Base-by-base conservation (phyloP, 2,329 filamentous ascomycete genomes). In the Botryotinia narcissicola region DNA sequence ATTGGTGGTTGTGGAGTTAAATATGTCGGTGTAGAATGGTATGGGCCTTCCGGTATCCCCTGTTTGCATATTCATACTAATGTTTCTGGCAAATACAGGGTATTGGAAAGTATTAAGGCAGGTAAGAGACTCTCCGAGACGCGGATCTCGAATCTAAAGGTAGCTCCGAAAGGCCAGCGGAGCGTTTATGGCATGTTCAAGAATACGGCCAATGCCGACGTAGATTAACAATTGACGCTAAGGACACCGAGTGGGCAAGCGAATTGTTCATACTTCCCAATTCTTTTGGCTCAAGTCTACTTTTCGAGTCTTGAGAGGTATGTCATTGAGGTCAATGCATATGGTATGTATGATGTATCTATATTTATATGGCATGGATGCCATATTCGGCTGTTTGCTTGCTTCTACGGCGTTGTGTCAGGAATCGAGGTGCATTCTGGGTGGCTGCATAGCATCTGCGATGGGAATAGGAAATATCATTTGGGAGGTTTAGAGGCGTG, bases 21-120 rank as follows among this genome's bases (percentile, higher is more conserved):
- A 83, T 95, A 92, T 81, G 92, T 98, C 71, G 89, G 87, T 70
- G 93, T 91, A 40, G 92, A 97, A 78, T 98, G 94, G 93, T 92
- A 80, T 78, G 85, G 75, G 25, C 9, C 51, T 44, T 51, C 32
- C 46, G 61, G 54, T 73, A 37, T 63, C 42, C 71, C 71, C 71
- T 73, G 71, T 72, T 63, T 18, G 64, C 29, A 42, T 61, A 51
- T 74, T 32, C 1, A 70, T 71, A 66, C 59, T 54, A 48, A 46
- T 54, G 18, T 25, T 70, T 74, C 74, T 73, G 32, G 75, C 32
- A 20, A 40, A 73, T 66, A 59, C 76, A 93, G 92, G 93, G 89
- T 93, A 9, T 83, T 97, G n/a, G 93, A 97, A 80, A 95, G 93
- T 81, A 86, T 97, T 77, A 92, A 91, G 77, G 90, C 87, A 1